Percentiles rank a stretch among this genome's conserved stretches.
Evolutionary conservation across 2,329 filamentous ascomycete species (phyloP).

Genomic region (Myriosclerotinia scirpicola): DNA sequence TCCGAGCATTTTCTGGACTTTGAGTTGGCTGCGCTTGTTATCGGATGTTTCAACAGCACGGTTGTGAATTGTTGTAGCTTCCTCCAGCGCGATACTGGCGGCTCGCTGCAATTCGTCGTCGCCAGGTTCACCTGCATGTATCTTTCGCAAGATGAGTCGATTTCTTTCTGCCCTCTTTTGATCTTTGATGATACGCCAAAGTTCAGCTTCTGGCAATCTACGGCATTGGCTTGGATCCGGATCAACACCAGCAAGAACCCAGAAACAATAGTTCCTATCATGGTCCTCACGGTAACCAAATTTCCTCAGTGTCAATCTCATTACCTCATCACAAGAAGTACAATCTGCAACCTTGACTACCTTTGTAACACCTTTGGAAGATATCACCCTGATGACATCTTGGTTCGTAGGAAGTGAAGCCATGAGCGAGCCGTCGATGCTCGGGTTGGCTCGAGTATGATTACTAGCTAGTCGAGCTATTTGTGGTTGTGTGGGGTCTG

Average conservation of each 20-base stretch:
- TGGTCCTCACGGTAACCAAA: slow-evolving; percentile 86
- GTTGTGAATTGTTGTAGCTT: slow-evolving; percentile 71
- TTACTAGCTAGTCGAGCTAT: slow-evolving; percentile 61
- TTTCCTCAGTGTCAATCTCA: slow-evolving; percentile 84
- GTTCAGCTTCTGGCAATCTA: slow-evolving; percentile 79
- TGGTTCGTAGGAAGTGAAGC: slow-evolving; percentile 82
- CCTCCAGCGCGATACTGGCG: slow-evolving; percentile 84
- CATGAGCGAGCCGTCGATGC: slow-evolving; percentile 82
- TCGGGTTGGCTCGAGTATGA: slow-evolving; percentile 79
- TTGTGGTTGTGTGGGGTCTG: slow-evolving; percentile 54
- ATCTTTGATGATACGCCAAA: slow-evolving; percentile 89
- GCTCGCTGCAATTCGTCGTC: slow-evolving; percentile 83
- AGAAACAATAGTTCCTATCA: slow-evolving; percentile 95
- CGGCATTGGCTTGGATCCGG: slow-evolving; percentile 79
- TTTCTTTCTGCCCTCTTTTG: slow-evolving; percentile 82
- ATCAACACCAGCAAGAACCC: slow-evolving; percentile 82
- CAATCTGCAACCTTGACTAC: slow-evolving; percentile 92
- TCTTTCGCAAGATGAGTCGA: slow-evolving; percentile 84
- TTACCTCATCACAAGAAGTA: slow-evolving; percentile 88
- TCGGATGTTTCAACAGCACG: slow-evolving; percentile 59
- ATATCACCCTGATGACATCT: slow-evolving; percentile 90
- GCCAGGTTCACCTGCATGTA: slow-evolving; percentile 88
- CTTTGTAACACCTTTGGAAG: slow-evolving; percentile 85
- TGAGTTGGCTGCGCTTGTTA: slow-evolving; percentile 78
- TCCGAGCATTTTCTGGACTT: slow-evolving; percentile 85